Base-by-base conservation (phyloP, 192 early-diverging fungal genomes). In the Entomortierella parvispora region DNA sequence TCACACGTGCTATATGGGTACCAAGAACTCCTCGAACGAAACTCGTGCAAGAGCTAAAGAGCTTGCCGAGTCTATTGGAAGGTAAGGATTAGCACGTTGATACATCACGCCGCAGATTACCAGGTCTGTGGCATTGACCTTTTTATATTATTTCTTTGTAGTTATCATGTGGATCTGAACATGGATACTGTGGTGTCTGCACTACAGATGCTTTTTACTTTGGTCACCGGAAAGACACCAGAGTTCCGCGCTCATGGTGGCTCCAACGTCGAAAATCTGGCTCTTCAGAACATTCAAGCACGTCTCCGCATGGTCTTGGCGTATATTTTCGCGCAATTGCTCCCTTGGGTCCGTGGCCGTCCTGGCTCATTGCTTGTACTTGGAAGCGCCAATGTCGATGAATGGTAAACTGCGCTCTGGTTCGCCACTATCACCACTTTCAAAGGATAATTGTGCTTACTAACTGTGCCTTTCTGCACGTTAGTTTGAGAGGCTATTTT, bases 321-420 rank as follows among this genome's bases (percentile, higher is more conserved):
- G 5, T 99, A 99, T 69, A 70, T 99, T 55, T 92, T 99, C 84
- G 97, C 97, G 0, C 95, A 97, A 55, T 86, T 99, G 15, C 82
- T 99, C n/a, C 92, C 93, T 7, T 99, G 97, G 97, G 85, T 83
- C 17, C 88, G 93, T 32, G 86, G 86, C 22, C 63, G 77, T 0
- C 58, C 54, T n/a, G 91, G 88, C 0, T 86, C 90, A 5, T 79
- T 99, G 60, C 87, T 99, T 42, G 97, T 99, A 0, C 84, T 99
- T 58, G 97, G 95, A 32, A 95, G 93, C 63, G 90, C 96, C n/a
- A 99, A 99, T 65, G 97, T 98, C 0, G 97, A 99, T 79, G 97
- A 99, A 86, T 91, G 93, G 79, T 92, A 84, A 15, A 80, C 31
- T 23, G 2, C 10, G n/a, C 17, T 17, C 45, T 29, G 1, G 23